Evolutionary conservation across 148 eudicot species (phyloP), one percentile per base, ranked within the genome.

Genomic region (Salicornia ramosissima): DNA sequence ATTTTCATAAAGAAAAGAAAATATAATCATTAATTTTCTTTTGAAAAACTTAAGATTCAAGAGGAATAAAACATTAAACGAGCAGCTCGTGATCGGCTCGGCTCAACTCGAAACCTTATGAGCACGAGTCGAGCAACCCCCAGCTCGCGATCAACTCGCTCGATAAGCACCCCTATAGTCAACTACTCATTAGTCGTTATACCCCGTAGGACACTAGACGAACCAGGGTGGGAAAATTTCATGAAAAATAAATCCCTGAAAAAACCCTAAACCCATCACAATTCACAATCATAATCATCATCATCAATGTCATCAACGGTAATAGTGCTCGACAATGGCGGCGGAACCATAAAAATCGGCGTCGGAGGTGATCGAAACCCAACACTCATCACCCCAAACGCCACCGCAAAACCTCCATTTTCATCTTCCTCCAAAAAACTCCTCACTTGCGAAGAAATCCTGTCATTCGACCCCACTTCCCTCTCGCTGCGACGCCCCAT

Each of bases 321-420:
- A 43, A 87, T 94, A 56, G 96, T 94, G 21, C 78, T 94, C 5
- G 99, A 94, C 89, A 94, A 94, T 79, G 99, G 99, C 74, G 97
- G 80, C 69, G 89, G 88, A 42, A 74, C 72, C 46, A 87, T 94
- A 6, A 94, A 94, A 69, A 89, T 90, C 69, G 99, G 99, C 21
- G 64, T 82, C 64, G 99, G 83, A 76, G 99, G 99, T 68, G 90
- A 90, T 43, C 86, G 89, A 2, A 83, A 94, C 71, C 97, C 97
- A 0, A 29, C 83, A 1, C 74, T 77, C 76, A 71, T 91, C 0
- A 79, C 83, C 77, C 99, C 99, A 13, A 94, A 94, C 83, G 84
- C 88, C 80, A 70, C 80, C 40, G 96, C 88, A 73, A 87, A 87
- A 0, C 76, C 95, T 0, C 79, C 76, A 33, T 71, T 86, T 60